Base-by-base conservation (phyloP, 2,329 filamentous ascomycete genomes). In the Alternaria triticina region DNA sequence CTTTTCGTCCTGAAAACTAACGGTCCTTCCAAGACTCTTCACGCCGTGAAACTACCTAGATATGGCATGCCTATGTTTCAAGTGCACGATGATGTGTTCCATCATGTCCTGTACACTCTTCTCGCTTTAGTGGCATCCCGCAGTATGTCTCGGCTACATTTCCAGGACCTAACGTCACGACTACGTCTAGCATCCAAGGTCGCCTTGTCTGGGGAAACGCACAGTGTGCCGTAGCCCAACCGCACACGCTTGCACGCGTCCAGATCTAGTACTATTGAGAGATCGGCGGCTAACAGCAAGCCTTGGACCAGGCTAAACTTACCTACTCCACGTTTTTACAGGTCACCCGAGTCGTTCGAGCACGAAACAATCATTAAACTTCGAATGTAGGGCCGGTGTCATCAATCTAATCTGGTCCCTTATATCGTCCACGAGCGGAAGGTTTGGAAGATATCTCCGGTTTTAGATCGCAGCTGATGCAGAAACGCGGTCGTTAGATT, bases 41-140 rank as follows among this genome's bases (percentile, higher is more conserved):
- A 55, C 52, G 59, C 28, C 33, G 67, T 72, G 68, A 57, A 65
- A 70, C 68, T 40, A 33, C 45, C 54, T 57, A 43, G 54, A 66
- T 65, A 59, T 72, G 69, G 66, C 65, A 66, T 66, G 68, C 58
- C 68, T 49, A 44, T 64, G 71, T 74, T 72, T 73, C 70, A 70
- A 61, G 65, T 62, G 62, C 66, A 50, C 30, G 22, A 61, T 65
- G 70, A 55, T 61, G 67, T 70, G 61, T 67, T 64, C 62, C 64
- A 62, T 64, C 68, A 40, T 67, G 64, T 72, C 66, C 64, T 64
- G 59, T 68, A 46, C 33, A 54, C 28, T 30, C 28, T 47, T 59
- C 45, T 44, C 22, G 44, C 15, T 7, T 54, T 40, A n/a, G 22
- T 36, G 56, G 50, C 50, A 47, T 51, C 43, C 44, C 56, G 57